Percentiles rank a stretch among this genome's conserved stretches.
Conservation (phyloP, 768 basidiomycete genomes). For the Amanita brunnescens region DNA sequence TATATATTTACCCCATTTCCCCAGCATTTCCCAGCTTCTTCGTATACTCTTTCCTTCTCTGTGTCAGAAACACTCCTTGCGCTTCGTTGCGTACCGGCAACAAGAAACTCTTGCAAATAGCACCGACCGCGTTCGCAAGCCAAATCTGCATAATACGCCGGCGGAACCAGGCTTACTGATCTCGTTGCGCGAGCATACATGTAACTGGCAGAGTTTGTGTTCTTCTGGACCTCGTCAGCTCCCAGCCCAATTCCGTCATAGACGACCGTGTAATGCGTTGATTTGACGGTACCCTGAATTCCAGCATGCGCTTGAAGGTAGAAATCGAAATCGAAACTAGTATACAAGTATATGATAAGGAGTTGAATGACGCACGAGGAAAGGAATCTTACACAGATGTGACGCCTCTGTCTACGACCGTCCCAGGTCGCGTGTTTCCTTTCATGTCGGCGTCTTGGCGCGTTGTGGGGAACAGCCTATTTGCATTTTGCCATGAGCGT, state of each 20-base stretch:
- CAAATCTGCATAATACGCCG: conserved; percentile 76
- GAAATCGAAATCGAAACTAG: conserved; percentile 52
- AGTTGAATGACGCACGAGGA: conserved; percentile 10
- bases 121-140: conserved; percentile 75
- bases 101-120: conserved; percentile 65
- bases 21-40: conserved; percentile 42
- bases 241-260: conserved; percentile 68
- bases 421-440: conserved; percentile 74
- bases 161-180: conserved; percentile 72
- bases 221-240: conserved; percentile 67
- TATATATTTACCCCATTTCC: conserved; percentile 37
- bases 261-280: conserved; percentile 73
- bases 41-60: conserved; percentile 29
- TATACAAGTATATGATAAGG: conserved; percentile 17
- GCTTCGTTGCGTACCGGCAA: conserved; percentile 27
- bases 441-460: conserved; percentile 45
- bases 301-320: conserved; percentile 71
- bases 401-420: conserved; percentile 72
- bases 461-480: conserved; percentile 48
- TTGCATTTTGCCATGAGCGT: not conserved
- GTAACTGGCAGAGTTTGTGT: conserved; percentile 61
- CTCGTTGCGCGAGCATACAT: conserved; percentile 79
- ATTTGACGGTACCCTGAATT: conserved; percentile 58
- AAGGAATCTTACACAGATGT: conserved; percentile 47
- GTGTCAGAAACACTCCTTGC: conserved; percentile 24